A percentile compares a stretch with the other conserved stretches of the same genome.
phyloP scores from a whole-genome alignment of 768 basidiomycete genomes.

The Omphalotus guepiniiformis region DNA sequence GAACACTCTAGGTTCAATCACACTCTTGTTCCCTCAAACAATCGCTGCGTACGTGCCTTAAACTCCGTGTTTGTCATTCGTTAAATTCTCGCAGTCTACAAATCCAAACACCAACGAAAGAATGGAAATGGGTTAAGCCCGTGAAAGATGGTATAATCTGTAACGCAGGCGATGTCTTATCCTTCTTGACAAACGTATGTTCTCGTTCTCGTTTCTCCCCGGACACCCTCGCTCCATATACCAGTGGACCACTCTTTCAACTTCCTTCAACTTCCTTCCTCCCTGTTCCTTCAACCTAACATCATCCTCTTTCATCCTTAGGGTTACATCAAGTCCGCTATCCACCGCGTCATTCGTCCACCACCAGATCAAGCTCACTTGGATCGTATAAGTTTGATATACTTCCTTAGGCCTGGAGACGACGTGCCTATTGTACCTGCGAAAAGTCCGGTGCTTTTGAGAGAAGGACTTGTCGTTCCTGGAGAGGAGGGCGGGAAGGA shows the following conservation, averaged over 20 bases:
- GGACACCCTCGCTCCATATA: no score
- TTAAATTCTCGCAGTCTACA: slow-evolving; percentile 23
- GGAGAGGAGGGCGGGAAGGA: no score
- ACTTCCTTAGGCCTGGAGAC: slow-evolving; percentile 41
- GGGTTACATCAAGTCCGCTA: slow-evolving; percentile 43
- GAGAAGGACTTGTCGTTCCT: slow-evolving; percentile 24
- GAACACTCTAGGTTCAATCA: slow-evolving; percentile 25
- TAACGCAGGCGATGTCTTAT: slow-evolving; percentile 36
- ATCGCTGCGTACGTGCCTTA: slow-evolving; percentile 21
- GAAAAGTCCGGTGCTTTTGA: slow-evolving; percentile 37
- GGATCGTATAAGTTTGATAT: slow-evolving; percentile 41
- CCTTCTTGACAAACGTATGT: slow-evolving; percentile 37
- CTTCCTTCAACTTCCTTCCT: no score
- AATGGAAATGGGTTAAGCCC: slow-evolving; percentile 33
- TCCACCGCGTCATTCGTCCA: slow-evolving; percentile 47
- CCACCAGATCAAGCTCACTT: slow-evolving; percentile 39
- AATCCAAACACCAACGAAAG: slow-evolving; percentile 28
- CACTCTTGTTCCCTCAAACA: slow-evolving; percentile 33
- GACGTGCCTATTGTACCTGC: slow-evolving; percentile 31
- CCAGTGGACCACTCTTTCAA: no score
- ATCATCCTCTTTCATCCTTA: slow-evolving; percentile 6
- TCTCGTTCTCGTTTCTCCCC: no score
- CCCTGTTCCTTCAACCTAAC: no score
- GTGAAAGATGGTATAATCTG: slow-evolving; percentile 28
- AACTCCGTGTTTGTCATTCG: background rate